These are phyloP conservation scores for Globisporangium takayamanum DNA, from an alignment of 352 stramenopile species.

Conservation along the genomic window DNA sequence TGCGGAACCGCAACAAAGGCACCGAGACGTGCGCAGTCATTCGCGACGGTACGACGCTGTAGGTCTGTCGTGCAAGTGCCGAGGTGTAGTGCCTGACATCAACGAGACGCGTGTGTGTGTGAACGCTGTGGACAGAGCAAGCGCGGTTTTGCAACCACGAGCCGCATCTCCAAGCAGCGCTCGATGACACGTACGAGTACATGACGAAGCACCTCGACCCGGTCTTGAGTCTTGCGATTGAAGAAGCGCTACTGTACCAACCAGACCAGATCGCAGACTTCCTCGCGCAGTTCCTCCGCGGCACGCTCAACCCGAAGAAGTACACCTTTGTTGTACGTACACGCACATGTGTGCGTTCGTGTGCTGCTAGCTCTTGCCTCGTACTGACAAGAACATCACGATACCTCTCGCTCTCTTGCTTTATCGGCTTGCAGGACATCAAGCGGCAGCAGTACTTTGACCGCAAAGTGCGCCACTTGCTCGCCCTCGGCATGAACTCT, in stretches of 20 bases:
- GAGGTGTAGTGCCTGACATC: neutral
- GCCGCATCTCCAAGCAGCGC: slow-evolving; percentile 30
- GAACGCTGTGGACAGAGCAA: slow-evolving; percentile 33
- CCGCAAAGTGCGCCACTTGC: slow-evolving; percentile 66
- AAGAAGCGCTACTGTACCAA: slow-evolving; percentile 68
- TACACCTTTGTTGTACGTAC: slow-evolving; percentile 66
- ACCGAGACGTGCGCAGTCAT: slow-evolving; percentile 37
- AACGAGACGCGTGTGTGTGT: neutral
- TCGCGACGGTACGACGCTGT: slow-evolving; percentile 30
- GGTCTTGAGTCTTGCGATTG: slow-evolving; percentile 50
- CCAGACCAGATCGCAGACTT: slow-evolving; percentile 70
- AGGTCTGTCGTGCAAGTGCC: neutral
- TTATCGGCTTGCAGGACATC: slow-evolving; percentile 31
- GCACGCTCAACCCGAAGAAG: slow-evolving; percentile 62
- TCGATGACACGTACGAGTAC: slow-evolving; percentile 67
- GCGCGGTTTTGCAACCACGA: slow-evolving; percentile 50
- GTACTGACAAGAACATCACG: neutral
- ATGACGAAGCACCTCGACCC: slow-evolving; percentile 62
- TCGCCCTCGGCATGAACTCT: slow-evolving; percentile 52
- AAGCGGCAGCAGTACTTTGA: slow-evolving; percentile 70
- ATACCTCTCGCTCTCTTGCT: neutral
- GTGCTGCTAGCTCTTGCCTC: neutral
- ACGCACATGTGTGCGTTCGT: neutral
- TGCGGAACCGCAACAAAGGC: slow-evolving; percentile 54
- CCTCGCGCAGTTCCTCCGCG: slow-evolving; percentile 52